Evolutionary conservation across 192 early-diverging fungal species (phyloP), one percentile per base, ranked within the genome.

Genomic region (Entrophospora sp.): DNA sequence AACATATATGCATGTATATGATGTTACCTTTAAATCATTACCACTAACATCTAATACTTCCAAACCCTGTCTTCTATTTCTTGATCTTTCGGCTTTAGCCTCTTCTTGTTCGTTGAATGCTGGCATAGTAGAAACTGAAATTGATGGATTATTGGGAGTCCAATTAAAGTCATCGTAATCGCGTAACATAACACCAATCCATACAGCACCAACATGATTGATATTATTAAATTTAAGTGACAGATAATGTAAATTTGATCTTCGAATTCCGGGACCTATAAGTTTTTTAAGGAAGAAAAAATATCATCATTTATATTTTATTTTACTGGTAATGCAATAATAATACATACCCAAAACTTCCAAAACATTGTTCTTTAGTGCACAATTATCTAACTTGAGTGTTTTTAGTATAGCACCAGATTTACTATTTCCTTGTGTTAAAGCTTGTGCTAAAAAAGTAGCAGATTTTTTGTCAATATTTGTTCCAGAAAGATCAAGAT

Each of bases 131-230:
- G 38, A 16, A 31, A 13, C 28, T n/a, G n/a, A n/a, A 61, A 44
- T 0, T 18, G 24, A n/a, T 20, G 24, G 3, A 61, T 31, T 43
- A 8, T 44, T 10, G 3, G 13, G 13, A 14, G 9, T 14, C 9
- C 5, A 32, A 32, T 30, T 40, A 10, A 45, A 72, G 24, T 77
- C 75, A 22, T 78, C 80, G 57, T 83, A 83, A 45, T 80, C 80
- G 13, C 79, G 65, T 52, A 83, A 63, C 74, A 83, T 68, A 8
- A 83, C 79, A 0, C 82, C 79, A 37, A 83, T 70, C 74, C 75
- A 79, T 0, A 79, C 67, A 22, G 78, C 77, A 24, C 77, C 75
- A 24, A 70, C 34, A 24, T 77, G 55, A 22, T 73, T 79, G 24
- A 81, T 78, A 32, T 73, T 75, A 55, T 81, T 83, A 30, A 69